Percentiles rank a stretch among this genome's conserved stretches.
phyloP scores from a whole-genome alignment of 257 asterid species.

The Solanum appendiculatum region DNA sequence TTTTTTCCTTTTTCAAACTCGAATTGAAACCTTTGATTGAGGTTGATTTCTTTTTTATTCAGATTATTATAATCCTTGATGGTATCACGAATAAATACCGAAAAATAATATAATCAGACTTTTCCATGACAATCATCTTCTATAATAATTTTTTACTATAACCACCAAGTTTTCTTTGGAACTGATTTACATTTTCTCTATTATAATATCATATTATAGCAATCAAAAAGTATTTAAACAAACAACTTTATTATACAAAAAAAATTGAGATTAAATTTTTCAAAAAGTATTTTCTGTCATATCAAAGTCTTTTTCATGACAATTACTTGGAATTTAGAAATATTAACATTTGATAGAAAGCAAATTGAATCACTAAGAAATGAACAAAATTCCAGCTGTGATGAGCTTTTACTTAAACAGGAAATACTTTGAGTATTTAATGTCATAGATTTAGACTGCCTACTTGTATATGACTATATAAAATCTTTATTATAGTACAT shows the following conservation, averaged over 20 bases:
- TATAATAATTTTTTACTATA: background rate
- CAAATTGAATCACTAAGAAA: background rate
- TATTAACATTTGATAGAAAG: background rate
- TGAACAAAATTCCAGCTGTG: background rate
- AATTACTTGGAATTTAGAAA: background rate
- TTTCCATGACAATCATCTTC: background rate
- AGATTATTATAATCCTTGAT: background rate
- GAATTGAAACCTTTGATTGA: accelerated
- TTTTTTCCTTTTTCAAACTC: background rate
- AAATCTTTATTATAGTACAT: background rate
- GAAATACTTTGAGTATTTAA: background rate
- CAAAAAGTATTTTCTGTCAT: background rate
- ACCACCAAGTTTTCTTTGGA: background rate
- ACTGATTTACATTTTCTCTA: background rate
- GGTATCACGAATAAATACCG: background rate
- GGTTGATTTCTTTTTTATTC: background rate
- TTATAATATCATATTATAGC: background rate
- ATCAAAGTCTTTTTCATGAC: background rate
- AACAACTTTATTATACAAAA: background rate
- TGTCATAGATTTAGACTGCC: background rate
- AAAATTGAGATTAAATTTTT: background rate
- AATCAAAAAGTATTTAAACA: background rate
- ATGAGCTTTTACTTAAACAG: background rate
- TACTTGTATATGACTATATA: background rate
- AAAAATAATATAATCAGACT: background rate